Evolutionary conservation across 345 rosid species (phyloP), one percentile per base, ranked within the genome.

Genomic region (Anacardium occidentale): DNA sequence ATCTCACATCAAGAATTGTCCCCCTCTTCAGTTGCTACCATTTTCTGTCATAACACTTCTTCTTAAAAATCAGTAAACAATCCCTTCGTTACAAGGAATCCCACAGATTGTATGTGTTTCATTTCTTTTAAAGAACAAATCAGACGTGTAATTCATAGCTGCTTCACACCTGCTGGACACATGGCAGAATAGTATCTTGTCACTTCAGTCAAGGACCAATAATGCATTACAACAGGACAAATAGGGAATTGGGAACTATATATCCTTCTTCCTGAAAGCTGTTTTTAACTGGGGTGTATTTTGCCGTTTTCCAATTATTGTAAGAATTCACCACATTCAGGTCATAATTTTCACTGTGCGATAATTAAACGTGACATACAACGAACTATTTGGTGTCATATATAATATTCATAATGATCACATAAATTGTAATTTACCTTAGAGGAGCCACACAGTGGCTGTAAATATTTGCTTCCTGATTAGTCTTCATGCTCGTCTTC

Each of bases 401-500:
- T 10, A 57, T 1, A 12, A 42, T 50, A 4, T 44, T 34, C 63
- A 51, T n/a, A 15, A 48, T 53, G 10, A 47, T 29, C 26, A 5
- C 57, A 57, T 26, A 59, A 62, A 64, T n/a, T 54, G 14, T 62
- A 44, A 68, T 18, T 71, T 76, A 80, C 82, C 72, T 44, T 34
- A 55, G 17, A 67, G 25, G 20, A 66, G 66, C 67, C 66, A 50
- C 42, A 44, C 15, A 20, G 63, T 47, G 60, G 66, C 64, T n/a
- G 50, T 25, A 20, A 60, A 21, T 14, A 52, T 18, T 37, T 51
- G 56, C 47, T 54, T 59, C 62, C 25, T 20, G 26, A 40, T 91
- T 80, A 94, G 81, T 94, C 93, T 66, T 89, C 87, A 51, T 91
- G 97, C 53, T 85, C 96, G 58, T 81, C 87, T 21, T 93, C 98